These are phyloP conservation scores for Amoebophrya sp. DNA, from an alignment of 169 alveolate genomes.

Conservation along the genomic window DNA sequence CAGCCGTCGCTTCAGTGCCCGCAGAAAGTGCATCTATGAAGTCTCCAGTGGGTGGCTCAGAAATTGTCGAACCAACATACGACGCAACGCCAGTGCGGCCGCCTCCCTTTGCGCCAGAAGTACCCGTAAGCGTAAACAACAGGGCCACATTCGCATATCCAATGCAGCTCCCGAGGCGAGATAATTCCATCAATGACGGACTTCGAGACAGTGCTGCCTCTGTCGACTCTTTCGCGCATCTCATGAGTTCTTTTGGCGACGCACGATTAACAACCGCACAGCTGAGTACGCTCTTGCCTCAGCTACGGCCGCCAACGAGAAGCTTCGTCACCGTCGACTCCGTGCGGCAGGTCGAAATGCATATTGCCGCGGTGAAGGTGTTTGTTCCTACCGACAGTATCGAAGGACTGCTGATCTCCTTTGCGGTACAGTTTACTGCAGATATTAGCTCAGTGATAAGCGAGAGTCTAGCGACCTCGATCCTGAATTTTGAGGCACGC, in stretches of 20 bases:
- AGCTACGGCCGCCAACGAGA: not conserved
- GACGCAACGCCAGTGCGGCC: too few species aligned
- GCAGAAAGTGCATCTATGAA: too few species aligned
- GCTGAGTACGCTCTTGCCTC: not conserved
- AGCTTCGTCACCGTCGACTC: slow-evolving; percentile 5
- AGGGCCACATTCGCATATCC: too few species aligned
- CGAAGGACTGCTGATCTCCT: not conserved
- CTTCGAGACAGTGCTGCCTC: too few species aligned
- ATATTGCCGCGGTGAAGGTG: not conserved
- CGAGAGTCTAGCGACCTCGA: not conserved
- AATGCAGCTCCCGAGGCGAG: too few species aligned
- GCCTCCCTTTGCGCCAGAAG: too few species aligned
- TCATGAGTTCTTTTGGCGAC: not conserved
- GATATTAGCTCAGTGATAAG: not conserved
- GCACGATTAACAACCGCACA: not conserved
- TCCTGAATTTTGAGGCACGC: not conserved
- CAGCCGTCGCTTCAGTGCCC: too few species aligned
- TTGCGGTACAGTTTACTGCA: not conserved
- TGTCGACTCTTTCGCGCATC: too few species aligned
- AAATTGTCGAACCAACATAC: too few species aligned
- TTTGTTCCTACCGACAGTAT: not conserved
- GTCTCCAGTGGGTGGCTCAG: too few species aligned
- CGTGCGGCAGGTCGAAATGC: not conserved
- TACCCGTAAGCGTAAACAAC: too few species aligned
- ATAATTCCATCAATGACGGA: not conserved